These are phyloP conservation scores for Quercus gilva DNA, from an alignment of 306 rosid genomes.

Conservation along the genomic window DNA sequence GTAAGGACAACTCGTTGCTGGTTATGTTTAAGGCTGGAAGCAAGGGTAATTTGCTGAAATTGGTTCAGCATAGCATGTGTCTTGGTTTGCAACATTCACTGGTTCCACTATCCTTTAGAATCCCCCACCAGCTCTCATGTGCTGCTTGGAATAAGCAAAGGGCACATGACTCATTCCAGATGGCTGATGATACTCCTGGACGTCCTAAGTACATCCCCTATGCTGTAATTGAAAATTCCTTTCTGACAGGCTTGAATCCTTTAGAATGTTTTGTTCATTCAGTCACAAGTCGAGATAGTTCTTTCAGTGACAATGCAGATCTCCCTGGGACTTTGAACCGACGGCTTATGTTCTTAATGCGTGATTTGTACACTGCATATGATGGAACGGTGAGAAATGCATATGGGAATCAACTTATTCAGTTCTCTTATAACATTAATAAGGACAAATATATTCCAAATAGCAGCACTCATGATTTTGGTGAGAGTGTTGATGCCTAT, in stretches of 20 bases:
- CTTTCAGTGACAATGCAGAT: constrained; percentile 93
- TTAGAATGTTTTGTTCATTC: constrained; percentile 94
- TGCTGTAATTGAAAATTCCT: constrained; percentile 81
- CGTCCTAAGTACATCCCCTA: constrained; percentile 57
- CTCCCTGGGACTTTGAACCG: constrained; percentile 92
- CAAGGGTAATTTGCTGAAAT: constrained; percentile 82
- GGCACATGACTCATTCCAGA: constrained; percentile 28
- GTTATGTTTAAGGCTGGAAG: constrained; percentile 95
- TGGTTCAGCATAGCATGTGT: constrained; percentile 91
- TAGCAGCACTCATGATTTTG: constrained; percentile 4
- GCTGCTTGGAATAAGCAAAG: constrained; percentile 79
- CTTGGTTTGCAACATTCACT: constrained; percentile 91
- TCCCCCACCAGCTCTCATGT: constrained; percentile 77
- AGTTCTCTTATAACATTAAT: constrained; percentile 54
- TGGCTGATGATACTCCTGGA: constrained; percentile 37
- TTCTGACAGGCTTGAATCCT: constrained; percentile 84
- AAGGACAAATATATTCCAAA: constrained; percentile 21
- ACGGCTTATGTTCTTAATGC: constrained; percentile 83
- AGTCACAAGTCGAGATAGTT: constrained; percentile 76
- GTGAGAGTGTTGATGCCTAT: constrained; percentile 17
- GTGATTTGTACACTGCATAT: constrained; percentile 71
- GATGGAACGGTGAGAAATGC: constrained; percentile 93
- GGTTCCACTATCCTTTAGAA: constrained; percentile 63
- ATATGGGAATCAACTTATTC: constrained; percentile 76
- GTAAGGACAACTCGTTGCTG: constrained; percentile 57